Base-by-base conservation (phyloP, 371 early-diverging fungal genomes). In the Haplosporangium sp. region DNA sequence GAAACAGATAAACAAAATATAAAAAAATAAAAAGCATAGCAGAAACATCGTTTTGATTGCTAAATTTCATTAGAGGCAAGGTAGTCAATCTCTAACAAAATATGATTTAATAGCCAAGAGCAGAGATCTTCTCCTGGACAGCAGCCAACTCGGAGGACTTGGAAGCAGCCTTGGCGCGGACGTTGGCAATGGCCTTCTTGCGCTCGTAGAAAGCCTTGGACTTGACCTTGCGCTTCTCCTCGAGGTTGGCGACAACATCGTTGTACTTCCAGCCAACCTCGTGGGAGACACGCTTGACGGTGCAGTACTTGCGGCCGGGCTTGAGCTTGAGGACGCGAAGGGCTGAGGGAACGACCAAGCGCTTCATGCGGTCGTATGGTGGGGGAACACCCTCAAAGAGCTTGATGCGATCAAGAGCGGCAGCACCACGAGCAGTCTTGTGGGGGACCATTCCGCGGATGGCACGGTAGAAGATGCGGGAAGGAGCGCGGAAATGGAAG, bases 211-310 rank as follows among this genome's bases (percentile, higher is more conserved):
- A 97, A 76, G 94, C 96, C 81, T 92, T 86, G 87, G 91, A 86
- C 90, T 94, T 93, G 86, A 93, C 95, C 95, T 97, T 98, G 85
- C 99, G 94, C 95, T 98, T 97, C 85, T 93, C 96, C 90, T 99
- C 99, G 72, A 98, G 92, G 86, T 93, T 93, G 86, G 92, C 92
- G 82, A 99, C 95, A 72, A 99, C 95, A 74, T 95, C 97, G 82
- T 94, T 89, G 93, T 99, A 97, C 90, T 99, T 99, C 99, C 99
- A 99, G 85, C 99, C 99, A 85, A 98, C 95, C 91, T 98, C 98
- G 83, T 88, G 86, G 68, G 97, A 91, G 83, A 99, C 90, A 83
- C 98, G 95, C 85, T 96, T 95, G 77, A 99, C 85, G 72, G 94
- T 93, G 87, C 95, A 95, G 94, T 89, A 97, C 94, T 98, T 99